Percentiles rank a stretch among this genome's conserved stretches.
Evolutionary conservation across 2,329 filamentous ascomycete genomes (phyloP).

Genomic region (Dactylonectria estremocensis): DNA sequence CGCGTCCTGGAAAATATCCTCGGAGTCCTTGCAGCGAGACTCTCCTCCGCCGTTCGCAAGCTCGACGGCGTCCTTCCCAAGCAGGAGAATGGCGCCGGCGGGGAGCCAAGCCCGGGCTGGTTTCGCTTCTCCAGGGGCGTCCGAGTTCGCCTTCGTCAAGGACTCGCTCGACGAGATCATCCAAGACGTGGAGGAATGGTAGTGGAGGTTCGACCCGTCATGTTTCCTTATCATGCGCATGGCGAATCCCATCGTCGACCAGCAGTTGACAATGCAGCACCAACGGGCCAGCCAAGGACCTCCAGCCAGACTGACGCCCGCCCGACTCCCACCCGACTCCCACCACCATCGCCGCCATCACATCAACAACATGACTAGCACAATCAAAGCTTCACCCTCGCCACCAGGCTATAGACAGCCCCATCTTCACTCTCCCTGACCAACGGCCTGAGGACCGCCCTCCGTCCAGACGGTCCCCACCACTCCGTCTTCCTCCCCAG

Average conservation of each 20-base stretch:
- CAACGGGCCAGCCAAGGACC: not conserved
- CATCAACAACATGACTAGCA: too few relatives aligned
- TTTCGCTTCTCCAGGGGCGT: conserved; percentile 12
- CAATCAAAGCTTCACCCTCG: too few relatives aligned
- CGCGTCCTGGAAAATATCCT: conserved; percentile 18
- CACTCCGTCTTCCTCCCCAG: too few relatives aligned
- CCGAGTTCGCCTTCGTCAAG: conserved; percentile 18
- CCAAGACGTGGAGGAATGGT: conserved; percentile 15
- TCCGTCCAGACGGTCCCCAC: too few relatives aligned
- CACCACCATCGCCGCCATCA: too few relatives aligned
- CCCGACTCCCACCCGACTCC: too few relatives aligned
- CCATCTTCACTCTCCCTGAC: too few relatives aligned
- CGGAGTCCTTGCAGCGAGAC: conserved; percentile 6
- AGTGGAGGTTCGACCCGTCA: conserved; percentile 16
- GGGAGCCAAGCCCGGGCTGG: conserved; percentile 8
- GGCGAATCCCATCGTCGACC: conserved; percentile 7
- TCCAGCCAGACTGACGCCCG: not conserved
- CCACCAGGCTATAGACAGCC: too few relatives aligned
- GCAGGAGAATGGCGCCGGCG: not conserved
- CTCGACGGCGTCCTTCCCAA: conserved; percentile 11
- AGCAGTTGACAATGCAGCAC: conserved; percentile 1
- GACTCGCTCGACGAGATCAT: conserved; percentile 14
- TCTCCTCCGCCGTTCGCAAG: conserved; percentile 9
- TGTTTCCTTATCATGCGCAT: conserved; percentile 25
- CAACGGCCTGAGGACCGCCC: too few relatives aligned